Percentiles rank a stretch among this genome's conserved stretches.
Conservation (phyloP, 345 rosid genomes). For the Microthlaspi erraticum region DNA sequence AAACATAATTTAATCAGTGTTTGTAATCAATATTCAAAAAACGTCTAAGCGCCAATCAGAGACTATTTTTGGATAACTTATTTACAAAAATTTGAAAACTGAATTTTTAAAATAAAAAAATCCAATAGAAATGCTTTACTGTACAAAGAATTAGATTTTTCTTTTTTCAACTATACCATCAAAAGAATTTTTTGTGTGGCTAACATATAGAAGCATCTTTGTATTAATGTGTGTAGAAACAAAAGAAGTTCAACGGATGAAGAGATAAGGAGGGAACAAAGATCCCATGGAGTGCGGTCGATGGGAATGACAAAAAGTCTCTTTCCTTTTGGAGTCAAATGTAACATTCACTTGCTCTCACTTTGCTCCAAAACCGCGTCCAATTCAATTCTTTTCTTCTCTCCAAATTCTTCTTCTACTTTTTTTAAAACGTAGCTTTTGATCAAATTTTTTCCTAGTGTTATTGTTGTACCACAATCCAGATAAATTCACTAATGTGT, state of each 20-base stretch:
- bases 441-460: too few relatives aligned
- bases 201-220: constrained; percentile 5
- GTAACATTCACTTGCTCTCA: constrained; percentile 33
- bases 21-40: neutral
- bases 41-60: neutral
- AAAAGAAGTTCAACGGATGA: constrained; percentile 19
- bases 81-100: neutral
- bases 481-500: neutral
- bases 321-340: constrained; percentile 30
- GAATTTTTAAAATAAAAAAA: too few relatives aligned
- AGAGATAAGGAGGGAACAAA: constrained; percentile 45
- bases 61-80: neutral
- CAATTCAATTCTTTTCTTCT: neutral
- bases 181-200: neutral
- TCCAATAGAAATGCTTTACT: too few relatives aligned
- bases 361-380: constrained; percentile 42
- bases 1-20: neutral
- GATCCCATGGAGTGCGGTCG: constrained; percentile 45
- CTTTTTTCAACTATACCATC: too few relatives aligned
- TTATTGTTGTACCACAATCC: neutral
- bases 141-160: too few relatives aligned
- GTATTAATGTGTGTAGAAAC: constrained; percentile 27
- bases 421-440: neutral
- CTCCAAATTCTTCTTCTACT: neutral
- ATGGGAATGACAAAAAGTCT: constrained; percentile 28